Evolutionary conservation across 2,329 filamentous ascomycete species (phyloP).

Genomic region (Diaporthe sp.): DNA sequence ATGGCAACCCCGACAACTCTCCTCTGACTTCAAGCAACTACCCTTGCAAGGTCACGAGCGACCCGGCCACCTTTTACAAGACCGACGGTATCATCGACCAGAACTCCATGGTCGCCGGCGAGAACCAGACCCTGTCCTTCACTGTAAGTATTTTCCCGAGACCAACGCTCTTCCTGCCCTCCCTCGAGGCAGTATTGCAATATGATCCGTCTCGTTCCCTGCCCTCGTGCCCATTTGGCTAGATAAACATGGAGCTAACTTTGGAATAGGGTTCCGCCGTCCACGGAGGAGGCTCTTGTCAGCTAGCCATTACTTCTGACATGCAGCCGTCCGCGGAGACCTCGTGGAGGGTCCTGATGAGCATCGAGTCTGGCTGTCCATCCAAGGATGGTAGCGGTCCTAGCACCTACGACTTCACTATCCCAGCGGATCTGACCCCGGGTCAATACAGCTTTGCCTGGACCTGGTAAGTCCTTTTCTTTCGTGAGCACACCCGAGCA

Average conservation of each 20-base stretch:
- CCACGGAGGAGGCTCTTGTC: slow-evolving; percentile 96
- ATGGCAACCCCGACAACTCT: slow-evolving; percentile 33
- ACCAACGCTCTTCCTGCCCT: not conserved
- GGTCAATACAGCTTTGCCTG: slow-evolving; percentile 88
- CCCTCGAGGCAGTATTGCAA: not conserved
- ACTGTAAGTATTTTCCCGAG: not conserved
- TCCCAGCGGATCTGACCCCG: slow-evolving; percentile 78
- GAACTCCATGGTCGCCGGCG: slow-evolving; percentile 37
- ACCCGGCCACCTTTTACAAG: slow-evolving; percentile 36
- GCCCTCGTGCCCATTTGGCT: not conserved
- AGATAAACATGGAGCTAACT: not conserved
- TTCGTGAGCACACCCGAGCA: slow-evolving; percentile 53
- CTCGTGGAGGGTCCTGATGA: slow-evolving; percentile 91
- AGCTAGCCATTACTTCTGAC: slow-evolving; percentile 88
- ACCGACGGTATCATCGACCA: slow-evolving; percentile 33
- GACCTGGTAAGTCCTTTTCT: slow-evolving; percentile 74
- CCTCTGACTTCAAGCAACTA: slow-evolving; percentile 35
- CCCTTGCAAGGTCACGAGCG: slow-evolving; percentile 38
- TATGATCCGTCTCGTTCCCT: not conserved
- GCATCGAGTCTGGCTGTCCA: slow-evolving; percentile 88
- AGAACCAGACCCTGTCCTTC: slow-evolving; percentile 35
- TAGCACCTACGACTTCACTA: slow-evolving; percentile 74
- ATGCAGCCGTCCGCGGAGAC: slow-evolving; percentile 73
- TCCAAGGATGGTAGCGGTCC: slow-evolving; percentile 66
- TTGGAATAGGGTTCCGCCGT: slow-evolving; percentile 62